A percentile compares a stretch with the other conserved stretches of the same genome.
Conservation (phyloP, 2,329 filamentous ascomycete species). For the Penicillium sp. region DNA sequence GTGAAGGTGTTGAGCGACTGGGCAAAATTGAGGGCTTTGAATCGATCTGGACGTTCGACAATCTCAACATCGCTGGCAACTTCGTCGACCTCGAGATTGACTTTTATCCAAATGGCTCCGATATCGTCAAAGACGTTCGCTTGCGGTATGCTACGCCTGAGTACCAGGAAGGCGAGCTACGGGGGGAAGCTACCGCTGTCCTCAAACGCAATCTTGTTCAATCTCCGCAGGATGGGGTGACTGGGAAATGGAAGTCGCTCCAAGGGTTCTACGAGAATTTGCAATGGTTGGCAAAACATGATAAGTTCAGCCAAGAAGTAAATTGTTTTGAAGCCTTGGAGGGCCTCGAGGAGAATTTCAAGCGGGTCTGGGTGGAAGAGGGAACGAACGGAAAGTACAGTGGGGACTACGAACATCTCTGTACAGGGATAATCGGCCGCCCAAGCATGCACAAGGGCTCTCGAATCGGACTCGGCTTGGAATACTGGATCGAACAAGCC, state of each 20-base stretch:
- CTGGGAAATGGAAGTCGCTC: constrained; percentile 36
- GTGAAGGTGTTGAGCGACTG: constrained; percentile 42
- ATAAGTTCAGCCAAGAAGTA: constrained; percentile 42
- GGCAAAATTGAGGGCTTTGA: constrained; percentile 44
- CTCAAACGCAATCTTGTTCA: constrained; percentile 40
- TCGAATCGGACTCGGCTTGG: constrained; percentile 39
- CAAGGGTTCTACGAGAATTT: constrained; percentile 42
- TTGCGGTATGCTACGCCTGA: constrained; percentile 43
- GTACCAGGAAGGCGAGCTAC: constrained; percentile 38
- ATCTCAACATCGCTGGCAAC: constrained; percentile 45
- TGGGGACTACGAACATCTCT: constrained; percentile 39
- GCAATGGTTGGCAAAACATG: constrained; percentile 43
- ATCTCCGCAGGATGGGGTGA: constrained; percentile 28
- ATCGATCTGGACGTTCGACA: constrained; percentile 46
- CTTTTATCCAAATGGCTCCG: constrained; percentile 36
- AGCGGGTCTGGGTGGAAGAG: constrained; percentile 43
- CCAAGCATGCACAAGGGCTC: constrained; percentile 40
- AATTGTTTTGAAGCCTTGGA: constrained; percentile 47
- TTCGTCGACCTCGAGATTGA: constrained; percentile 46
- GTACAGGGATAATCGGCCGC: constrained; percentile 39
- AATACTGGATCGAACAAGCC: constrained; percentile 43
- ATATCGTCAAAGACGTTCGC: constrained; percentile 43
- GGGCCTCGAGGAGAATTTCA: constrained; percentile 41
- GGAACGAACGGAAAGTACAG: constrained; percentile 29
- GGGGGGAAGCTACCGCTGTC: constrained; percentile 42